Percentiles rank a stretch among this genome's conserved stretches.
These are phyloP conservation scores for Euphorbia lathyris DNA, from an alignment of 345 rosid genomes.

Conservation along the genomic window DNA sequence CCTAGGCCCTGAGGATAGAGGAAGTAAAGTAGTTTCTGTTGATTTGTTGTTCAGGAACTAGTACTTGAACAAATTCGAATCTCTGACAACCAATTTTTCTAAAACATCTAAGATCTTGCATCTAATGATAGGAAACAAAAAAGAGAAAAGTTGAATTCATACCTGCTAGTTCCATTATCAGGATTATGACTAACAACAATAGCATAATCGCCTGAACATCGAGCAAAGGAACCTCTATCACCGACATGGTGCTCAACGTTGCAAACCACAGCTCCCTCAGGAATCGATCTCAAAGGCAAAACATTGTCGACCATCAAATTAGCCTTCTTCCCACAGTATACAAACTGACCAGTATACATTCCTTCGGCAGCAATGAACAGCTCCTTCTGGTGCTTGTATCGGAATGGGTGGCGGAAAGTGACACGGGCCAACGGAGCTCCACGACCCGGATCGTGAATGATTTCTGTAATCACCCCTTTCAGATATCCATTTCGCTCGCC, in stretches of 20 bases:
- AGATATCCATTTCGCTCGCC: constrained; percentile 29
- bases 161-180: constrained; percentile 13
- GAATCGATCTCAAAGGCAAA: constrained; percentile 21
- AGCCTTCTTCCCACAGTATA: constrained; percentile 27
- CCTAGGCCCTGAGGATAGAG: no score
- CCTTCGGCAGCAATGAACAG: constrained; percentile 27
- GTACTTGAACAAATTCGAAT: no score
- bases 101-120: no score
- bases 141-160: background rate
- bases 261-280: constrained; percentile 28
- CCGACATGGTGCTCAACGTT: constrained; percentile 5
- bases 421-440: constrained; percentile 25
- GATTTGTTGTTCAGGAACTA: no score
- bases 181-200: constrained; percentile 15
- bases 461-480: constrained; percentile 25
- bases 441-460: constrained; percentile 26
- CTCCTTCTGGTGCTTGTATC: constrained; percentile 29
- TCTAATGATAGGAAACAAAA: no score
- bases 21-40: no score
- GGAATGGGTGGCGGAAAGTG: constrained; percentile 23
- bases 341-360: constrained; percentile 23
- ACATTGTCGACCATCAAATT: constrained; percentile 23
- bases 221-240: background rate
- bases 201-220: constrained; percentile 11
- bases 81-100: no score